phyloP scores from a whole-genome alignment of 1,284 basidiomycete species.

The Rhizopogon parksii region DNA sequence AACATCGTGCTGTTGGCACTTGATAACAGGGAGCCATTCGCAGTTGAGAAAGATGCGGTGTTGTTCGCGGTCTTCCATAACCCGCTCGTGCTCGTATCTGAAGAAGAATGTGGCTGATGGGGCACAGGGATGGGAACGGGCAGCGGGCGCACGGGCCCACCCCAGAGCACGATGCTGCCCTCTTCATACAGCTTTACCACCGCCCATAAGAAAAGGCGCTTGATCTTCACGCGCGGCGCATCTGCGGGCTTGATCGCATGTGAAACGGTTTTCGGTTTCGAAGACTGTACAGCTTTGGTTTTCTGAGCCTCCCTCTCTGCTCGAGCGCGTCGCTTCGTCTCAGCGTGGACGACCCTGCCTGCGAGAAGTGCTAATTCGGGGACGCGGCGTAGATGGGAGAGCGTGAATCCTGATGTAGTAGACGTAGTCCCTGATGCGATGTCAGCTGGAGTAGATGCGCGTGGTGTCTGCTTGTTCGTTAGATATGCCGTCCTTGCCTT shows the following conservation, averaged over 20 bases:
- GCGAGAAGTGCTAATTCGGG: constrained; percentile 62
- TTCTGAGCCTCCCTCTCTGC: constrained; percentile 32
- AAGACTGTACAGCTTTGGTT: constrained; percentile 2
- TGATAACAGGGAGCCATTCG: constrained; percentile 11
- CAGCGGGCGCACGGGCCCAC: constrained; percentile 40
- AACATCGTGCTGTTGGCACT: not conserved
- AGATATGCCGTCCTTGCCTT: not conserved
- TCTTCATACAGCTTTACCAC: constrained; percentile 58
- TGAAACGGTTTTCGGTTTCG: not conserved
- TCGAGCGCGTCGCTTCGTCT: constrained; percentile 42
- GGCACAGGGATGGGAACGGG: constrained; percentile 1
- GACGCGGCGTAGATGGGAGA: constrained; percentile 68
- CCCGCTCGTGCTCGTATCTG: constrained; percentile 16
- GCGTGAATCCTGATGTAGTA: constrained; percentile 45
- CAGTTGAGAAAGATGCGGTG: constrained; percentile 8
- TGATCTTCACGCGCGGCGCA: constrained; percentile 37
- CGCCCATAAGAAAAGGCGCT: constrained; percentile 56
- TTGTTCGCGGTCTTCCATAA: constrained; percentile 38
- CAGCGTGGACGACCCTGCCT: constrained; percentile 50
- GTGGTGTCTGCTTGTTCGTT: not conserved
- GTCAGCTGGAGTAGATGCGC: not conserved
- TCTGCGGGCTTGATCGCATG: constrained; percentile 9
- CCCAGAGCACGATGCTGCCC: constrained; percentile 62
- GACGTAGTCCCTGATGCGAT: constrained; percentile 3
- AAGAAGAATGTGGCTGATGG: not conserved